Evolutionary conservation across 805 yeast genomes (phyloP).

Genomic region (Schwanniomyces sp.): DNA sequence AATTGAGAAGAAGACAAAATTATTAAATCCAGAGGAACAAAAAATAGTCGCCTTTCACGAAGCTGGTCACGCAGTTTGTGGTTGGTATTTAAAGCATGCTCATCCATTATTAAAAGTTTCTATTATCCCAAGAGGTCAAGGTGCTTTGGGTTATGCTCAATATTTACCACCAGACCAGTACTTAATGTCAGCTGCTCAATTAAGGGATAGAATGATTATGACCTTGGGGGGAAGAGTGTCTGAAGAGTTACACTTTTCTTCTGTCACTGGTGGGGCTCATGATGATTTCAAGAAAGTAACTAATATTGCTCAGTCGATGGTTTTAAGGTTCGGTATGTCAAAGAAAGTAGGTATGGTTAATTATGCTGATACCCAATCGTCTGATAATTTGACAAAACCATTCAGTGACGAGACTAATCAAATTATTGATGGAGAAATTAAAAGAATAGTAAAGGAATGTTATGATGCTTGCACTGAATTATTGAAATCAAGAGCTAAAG

Average conservation of each 20-base stretch:
- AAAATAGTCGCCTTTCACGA: conserved; percentile 94
- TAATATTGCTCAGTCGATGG: conserved; percentile 91
- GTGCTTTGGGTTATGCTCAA: conserved; percentile 97
- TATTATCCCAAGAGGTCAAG: conserved; percentile 95
- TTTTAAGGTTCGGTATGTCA: conserved; percentile 89
- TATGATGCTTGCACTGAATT: conserved; percentile 70
- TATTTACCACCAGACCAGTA: conserved; percentile 93
- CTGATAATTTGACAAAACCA: conserved; percentile 74
- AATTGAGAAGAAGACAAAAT: conserved; percentile 82
- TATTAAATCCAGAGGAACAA: conserved; percentile 84
- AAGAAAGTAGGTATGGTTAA: conserved; percentile 79
- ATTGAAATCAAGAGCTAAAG: conserved; percentile 66
- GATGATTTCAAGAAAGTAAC: conserved; percentile 97
- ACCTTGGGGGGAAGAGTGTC: conserved; percentile 96
- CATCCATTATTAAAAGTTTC: conserved; percentile 95
- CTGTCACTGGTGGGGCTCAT: conserved; percentile 95
- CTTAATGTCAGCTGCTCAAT: conserved; percentile 72
- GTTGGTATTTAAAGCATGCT: conserved; percentile 90
- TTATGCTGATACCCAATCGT: conserved; percentile 66
- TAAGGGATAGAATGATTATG: conserved; percentile 92
- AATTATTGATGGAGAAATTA: conserved; percentile 79
- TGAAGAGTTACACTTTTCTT: conserved; percentile 86
- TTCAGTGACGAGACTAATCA: conserved; percentile 86
- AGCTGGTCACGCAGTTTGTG: conserved; percentile 98
- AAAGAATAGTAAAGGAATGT: conserved; percentile 72